Conservation (phyloP, 1,284 basidiomycete species). For the Austroboletus novae-zelandiae region DNA sequence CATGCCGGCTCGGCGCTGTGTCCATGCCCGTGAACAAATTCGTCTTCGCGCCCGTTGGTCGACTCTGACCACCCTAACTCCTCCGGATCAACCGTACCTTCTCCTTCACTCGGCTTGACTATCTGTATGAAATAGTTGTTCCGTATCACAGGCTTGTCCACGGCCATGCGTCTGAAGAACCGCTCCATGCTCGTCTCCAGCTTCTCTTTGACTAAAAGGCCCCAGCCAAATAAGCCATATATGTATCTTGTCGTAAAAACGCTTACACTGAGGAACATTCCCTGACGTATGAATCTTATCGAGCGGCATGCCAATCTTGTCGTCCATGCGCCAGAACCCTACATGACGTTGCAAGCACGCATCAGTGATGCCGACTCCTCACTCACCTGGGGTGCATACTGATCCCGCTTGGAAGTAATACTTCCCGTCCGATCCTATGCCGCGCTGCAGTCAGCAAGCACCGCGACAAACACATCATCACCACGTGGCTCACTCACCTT, state of each 20-base stretch:
- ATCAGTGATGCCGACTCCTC: background rate
- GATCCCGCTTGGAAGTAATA: slow-evolving; percentile 76
- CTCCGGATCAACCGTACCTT: slow-evolving; percentile 50
- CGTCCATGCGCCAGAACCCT: slow-evolving; percentile 77
- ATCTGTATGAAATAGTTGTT: slow-evolving; percentile 73
- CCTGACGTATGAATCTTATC: slow-evolving; percentile 69
- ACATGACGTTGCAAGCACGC: background rate
- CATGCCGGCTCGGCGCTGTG: slow-evolving; percentile 51
- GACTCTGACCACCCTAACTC: slow-evolving; percentile 67
- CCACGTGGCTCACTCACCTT: slow-evolving; percentile 54
- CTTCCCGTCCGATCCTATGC: slow-evolving; percentile 53
- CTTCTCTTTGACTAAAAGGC: slow-evolving; percentile 56
- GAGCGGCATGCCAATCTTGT: slow-evolving; percentile 72
- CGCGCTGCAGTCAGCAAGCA: background rate
- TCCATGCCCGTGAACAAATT: slow-evolving; percentile 39
- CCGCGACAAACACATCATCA: too few species aligned
- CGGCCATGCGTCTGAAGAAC: slow-evolving; percentile 64
- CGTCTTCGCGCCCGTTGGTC: slow-evolving; percentile 65
- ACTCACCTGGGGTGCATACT: slow-evolving; percentile 60
- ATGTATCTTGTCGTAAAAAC: background rate
- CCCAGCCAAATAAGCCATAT: background rate
- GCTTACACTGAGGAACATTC: slow-evolving; percentile 68
- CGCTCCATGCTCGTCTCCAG: slow-evolving; percentile 63
- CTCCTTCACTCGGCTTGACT: slow-evolving; percentile 31
- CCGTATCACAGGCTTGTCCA: slow-evolving; percentile 68